Evolutionary conservation across 2,329 filamentous ascomycete genomes (phyloP).

Genomic region (Purpureocillium lavendulum): DNA sequence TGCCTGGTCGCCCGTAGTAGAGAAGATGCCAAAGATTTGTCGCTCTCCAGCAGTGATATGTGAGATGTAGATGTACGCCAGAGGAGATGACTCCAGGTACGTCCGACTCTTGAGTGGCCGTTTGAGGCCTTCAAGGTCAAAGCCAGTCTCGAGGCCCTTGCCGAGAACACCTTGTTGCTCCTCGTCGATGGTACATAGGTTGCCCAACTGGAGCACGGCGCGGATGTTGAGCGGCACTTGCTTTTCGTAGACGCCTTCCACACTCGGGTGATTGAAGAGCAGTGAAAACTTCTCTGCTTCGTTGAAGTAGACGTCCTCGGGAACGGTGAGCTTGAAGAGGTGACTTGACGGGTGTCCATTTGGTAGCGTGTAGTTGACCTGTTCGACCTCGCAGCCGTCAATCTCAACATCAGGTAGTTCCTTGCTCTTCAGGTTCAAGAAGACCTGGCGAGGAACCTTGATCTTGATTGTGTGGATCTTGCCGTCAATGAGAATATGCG

Average conservation of each 20-base stretch:
- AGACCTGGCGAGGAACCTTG: constrained; percentile 81
- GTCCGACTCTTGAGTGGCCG: constrained; percentile 53
- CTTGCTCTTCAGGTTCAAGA: constrained; percentile 81
- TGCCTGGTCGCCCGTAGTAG: constrained; percentile 69
- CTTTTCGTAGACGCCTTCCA: constrained; percentile 96
- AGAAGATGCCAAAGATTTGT: constrained; percentile 91
- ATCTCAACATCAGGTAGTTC: constrained; percentile 86
- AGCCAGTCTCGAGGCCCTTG: constrained; percentile 86
- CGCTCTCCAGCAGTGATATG: constrained; percentile 86
- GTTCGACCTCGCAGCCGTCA: constrained; percentile 78
- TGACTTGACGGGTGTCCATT: constrained; percentile 93
- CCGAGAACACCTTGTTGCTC: constrained; percentile 83
- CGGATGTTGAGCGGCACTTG: constrained; percentile 81
- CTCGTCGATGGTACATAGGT: constrained; percentile 87
- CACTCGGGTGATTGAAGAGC: constrained; percentile 84
- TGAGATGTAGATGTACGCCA: constrained; percentile 86
- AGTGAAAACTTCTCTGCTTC: constrained; percentile 75
- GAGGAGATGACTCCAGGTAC: constrained; percentile 66
- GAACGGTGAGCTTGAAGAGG: constrained; percentile 86
- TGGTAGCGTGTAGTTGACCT: constrained; percentile 85
- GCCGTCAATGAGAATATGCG: constrained; percentile 86
- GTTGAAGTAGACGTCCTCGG: constrained; percentile 78
- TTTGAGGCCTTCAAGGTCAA: constrained; percentile 72
- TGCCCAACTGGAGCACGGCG: constrained; percentile 83
- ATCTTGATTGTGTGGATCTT: constrained; percentile 86